Evolutionary conservation across 805 yeast species (phyloP).

Genomic region (Barnettozyma botsteinii): DNA sequence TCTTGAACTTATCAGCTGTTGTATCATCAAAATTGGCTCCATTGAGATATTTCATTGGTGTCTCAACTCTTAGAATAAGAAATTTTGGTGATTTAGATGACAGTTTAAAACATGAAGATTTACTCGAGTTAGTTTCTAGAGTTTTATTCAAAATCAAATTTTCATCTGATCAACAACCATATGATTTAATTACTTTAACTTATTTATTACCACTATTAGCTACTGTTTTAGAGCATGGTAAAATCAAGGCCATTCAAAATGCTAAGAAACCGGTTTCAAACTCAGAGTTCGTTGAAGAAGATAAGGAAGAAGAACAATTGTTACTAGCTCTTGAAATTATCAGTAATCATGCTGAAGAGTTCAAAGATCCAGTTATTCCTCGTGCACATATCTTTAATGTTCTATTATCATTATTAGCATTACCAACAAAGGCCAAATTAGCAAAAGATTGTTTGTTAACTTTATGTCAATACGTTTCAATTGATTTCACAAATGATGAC

Average conservation of each 20-base stretch:
- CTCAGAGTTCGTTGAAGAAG: constrained; percentile 73
- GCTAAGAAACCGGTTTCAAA: constrained; percentile 47
- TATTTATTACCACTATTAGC: constrained; percentile 73
- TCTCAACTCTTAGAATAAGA: constrained; percentile 59
- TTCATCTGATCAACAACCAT: constrained; percentile 62
- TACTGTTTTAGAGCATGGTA: constrained; percentile 63
- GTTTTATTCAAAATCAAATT: constrained; percentile 73
- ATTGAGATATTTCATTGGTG: constrained; percentile 52
- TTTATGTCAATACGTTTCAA: constrained; percentile 69
- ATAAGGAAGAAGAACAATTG: constrained; percentile 83
- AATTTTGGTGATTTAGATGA: constrained; percentile 40
- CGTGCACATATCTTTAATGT: constrained; percentile 58
- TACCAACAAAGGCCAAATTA: constrained; percentile 73
- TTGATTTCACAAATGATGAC: constrained; percentile 52
- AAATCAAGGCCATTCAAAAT: constrained; percentile 45
- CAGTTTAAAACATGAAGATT: constrained; percentile 43
- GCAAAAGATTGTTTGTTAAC: constrained; percentile 81
- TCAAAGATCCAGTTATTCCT: constrained; percentile 63
- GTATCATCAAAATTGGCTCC: constrained; percentile 47
- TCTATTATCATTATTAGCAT: constrained; percentile 58
- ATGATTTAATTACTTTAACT: constrained; percentile 62
- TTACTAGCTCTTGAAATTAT: constrained; percentile 72
- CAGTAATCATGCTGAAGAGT: constrained; percentile 58
- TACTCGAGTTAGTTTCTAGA: constrained; percentile 51
- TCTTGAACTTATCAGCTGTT: constrained; percentile 48